A percentile compares a stretch with the other conserved stretches of the same genome.
These are phyloP conservation scores for Saccharum officinarum DNA, from an alignment of 176 grass and related monocot species.

Conservation along the genomic window DNA sequence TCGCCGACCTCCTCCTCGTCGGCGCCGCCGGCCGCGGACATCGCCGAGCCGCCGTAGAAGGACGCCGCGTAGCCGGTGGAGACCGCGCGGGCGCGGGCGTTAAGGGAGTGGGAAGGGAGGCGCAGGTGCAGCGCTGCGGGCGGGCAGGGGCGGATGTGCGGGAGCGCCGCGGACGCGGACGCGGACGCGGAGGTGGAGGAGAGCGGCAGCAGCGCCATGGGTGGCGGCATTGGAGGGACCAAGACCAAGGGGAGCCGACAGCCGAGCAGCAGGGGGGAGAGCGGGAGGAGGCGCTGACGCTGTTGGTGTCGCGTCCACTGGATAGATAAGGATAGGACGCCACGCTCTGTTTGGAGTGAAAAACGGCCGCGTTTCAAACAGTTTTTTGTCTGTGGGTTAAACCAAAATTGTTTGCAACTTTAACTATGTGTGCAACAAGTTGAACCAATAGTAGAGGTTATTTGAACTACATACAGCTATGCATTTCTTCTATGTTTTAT, in stretches of 20 bases:
- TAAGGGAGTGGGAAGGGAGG: not conserved
- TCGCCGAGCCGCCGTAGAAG: slow-evolving; percentile 49
- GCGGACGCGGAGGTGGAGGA: slow-evolving; percentile 6
- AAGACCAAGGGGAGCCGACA: not conserved
- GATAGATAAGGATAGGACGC: slow-evolving; percentile 35
- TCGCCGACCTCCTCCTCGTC: slow-evolving; percentile 38
- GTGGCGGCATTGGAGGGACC: slow-evolving; percentile 42
- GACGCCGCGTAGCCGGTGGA: slow-evolving; percentile 52
- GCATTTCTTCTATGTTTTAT: too few relatives aligned
- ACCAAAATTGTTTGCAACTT: not conserved
- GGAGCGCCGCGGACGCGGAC: not conserved
- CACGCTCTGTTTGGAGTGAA: not conserved
- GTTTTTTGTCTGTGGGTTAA: not conserved
- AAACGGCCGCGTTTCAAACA: not conserved
- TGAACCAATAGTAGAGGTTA: not conserved
- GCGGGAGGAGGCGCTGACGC: not conserved
- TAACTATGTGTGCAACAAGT: not conserved
- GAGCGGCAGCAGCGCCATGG: slow-evolving; percentile 45
- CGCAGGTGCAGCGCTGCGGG: not conserved
- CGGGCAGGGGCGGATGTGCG: not conserved
- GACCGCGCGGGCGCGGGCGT: slow-evolving; percentile 25
- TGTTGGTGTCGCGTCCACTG: slow-evolving; percentile 1
- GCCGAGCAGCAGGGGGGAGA: not conserved
- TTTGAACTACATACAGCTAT: not conserved
- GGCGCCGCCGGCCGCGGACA: slow-evolving; percentile 33